phyloP scores from a whole-genome alignment of 805 yeast species.

The Zygotorulaspora florentina region DNA sequence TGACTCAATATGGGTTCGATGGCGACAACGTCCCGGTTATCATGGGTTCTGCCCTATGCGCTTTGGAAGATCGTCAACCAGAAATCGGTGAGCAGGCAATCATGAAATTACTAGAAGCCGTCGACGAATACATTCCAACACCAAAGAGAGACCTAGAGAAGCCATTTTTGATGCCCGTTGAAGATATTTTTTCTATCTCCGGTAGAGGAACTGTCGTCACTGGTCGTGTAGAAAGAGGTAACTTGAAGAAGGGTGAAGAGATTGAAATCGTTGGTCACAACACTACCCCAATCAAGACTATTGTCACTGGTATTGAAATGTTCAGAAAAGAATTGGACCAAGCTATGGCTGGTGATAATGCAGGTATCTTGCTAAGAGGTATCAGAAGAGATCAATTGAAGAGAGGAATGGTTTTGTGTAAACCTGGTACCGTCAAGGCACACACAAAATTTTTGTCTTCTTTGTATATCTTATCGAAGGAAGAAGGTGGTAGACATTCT shows the following conservation, averaged over 20 bases:
- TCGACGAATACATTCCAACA: slow-evolving; percentile 93
- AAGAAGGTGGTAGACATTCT: slow-evolving; percentile 99
- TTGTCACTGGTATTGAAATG: slow-evolving; percentile 98
- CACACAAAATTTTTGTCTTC: slow-evolving; percentile 94
- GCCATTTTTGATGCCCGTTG: slow-evolving; percentile 95
- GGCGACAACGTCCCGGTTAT: slow-evolving; percentile 97
- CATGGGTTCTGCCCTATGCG: slow-evolving; percentile 98
- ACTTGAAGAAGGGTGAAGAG: slow-evolving; percentile 97
- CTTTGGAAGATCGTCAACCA: slow-evolving; percentile 80
- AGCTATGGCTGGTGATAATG: slow-evolving; percentile 99
- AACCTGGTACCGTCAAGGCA: slow-evolving; percentile 87
- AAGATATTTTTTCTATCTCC: slow-evolving; percentile 94
- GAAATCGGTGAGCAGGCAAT: slow-evolving; percentile 91
- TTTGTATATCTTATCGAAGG: slow-evolving; percentile 85
- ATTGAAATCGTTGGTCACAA: slow-evolving; percentile 93
- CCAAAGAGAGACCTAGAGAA: slow-evolving; percentile 94
- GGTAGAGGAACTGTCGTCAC: slow-evolving; percentile 99
- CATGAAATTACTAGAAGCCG: slow-evolving; percentile 78
- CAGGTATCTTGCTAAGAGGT: slow-evolving; percentile 97
- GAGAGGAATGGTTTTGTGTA: slow-evolving; percentile 97
- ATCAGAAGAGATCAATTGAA: slow-evolving; percentile 93
- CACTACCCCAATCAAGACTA: slow-evolving; percentile 82
- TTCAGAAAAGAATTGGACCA: slow-evolving; percentile 97
- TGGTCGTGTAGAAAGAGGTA: slow-evolving; percentile 98
- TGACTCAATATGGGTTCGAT: slow-evolving; percentile 88